Base-by-base conservation (phyloP, 163 green algal genomes). In the Chloroidium sp. region DNA sequence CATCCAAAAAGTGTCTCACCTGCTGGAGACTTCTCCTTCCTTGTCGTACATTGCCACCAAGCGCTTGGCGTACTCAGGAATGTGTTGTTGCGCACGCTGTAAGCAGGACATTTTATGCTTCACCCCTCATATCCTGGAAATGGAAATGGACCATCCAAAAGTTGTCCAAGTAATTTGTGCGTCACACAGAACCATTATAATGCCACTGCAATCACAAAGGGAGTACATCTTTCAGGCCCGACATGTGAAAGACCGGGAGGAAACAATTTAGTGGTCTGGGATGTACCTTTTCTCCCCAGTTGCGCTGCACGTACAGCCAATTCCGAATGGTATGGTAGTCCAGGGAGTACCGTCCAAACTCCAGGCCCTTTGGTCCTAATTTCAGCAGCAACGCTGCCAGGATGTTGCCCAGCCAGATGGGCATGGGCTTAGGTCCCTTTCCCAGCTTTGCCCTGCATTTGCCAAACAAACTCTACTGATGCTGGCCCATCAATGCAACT, bases 291-390 rank as follows among this genome's bases (percentile, higher is more conserved):
- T 36, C 12, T 3, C 12, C 8, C 92, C 90, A 97, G 69, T 92
- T 84, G 1, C 95, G 89, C 59, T 90, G 86, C 12, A 99, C 94
- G 84, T 97, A 92, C n/a, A 99, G 85, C 80, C 91, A 98, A 86
- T 99, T 99, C 59, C 96, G 90, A 69, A 97, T 93, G 84, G 93
- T 95, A 88, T 99, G 96, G 82, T 99, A 99, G 80, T 98, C 96
- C 2, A 99, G 90, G 59, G 82, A 93, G 87, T 99, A 72, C 76
- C 92, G 90, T 0, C 87, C 96, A 90, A 99, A 99, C 86, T 98
- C 95, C 4, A 99, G 84, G 0, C 96, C 96, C 82, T 96, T 96
- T 3, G 95, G 95, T 1, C 94, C 93, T 62, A 97, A 69, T 84
- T 69, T 86, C 61, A 77, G 90, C 87, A 99, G 87, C 61, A 99